Evolutionary conservation across 2,329 filamentous ascomycete genomes (phyloP).

Genomic region (Fusarium sp.): DNA sequence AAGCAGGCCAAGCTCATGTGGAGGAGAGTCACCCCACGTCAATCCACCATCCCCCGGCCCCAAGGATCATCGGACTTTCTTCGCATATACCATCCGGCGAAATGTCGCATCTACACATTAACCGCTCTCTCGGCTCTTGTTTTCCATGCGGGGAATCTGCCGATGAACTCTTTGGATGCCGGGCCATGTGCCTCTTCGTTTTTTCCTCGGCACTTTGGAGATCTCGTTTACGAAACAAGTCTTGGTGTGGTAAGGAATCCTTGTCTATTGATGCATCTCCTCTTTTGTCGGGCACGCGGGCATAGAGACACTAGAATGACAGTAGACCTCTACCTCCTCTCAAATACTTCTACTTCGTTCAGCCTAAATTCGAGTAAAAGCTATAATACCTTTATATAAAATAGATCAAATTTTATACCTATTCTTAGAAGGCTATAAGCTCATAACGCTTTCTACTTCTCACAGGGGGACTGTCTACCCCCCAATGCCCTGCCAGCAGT

Average conservation of each 20-base stretch:
- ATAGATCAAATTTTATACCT: not conserved
- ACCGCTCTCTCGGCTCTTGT: conserved; percentile 1
- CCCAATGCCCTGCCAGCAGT: conserved; percentile 47
- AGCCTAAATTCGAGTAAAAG: not conserved
- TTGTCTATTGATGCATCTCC: not conserved
- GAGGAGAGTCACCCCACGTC: not conserved
- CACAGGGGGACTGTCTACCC: conserved; percentile 4
- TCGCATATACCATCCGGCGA: conserved; percentile 20
- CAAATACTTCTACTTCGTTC: not conserved
- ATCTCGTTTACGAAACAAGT: not conserved
- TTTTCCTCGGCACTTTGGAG: not conserved
- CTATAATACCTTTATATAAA: not conserved
- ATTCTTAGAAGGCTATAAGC: not conserved
- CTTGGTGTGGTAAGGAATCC: not conserved
- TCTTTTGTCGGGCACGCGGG: not conserved
- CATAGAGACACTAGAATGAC: not conserved
- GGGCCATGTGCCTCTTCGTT: not conserved
- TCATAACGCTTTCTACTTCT: not conserved
- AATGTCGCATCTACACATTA: not conserved
- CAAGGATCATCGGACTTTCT: conserved; percentile 30
- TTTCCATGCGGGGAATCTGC: not conserved
- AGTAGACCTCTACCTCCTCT: not conserved
- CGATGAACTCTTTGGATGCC: not conserved
- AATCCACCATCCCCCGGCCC: not conserved
- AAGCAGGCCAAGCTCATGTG: not conserved